Base-by-base conservation (phyloP, 148 eudicot genomes). In the Mesembryanthemum crystallinum region DNA sequence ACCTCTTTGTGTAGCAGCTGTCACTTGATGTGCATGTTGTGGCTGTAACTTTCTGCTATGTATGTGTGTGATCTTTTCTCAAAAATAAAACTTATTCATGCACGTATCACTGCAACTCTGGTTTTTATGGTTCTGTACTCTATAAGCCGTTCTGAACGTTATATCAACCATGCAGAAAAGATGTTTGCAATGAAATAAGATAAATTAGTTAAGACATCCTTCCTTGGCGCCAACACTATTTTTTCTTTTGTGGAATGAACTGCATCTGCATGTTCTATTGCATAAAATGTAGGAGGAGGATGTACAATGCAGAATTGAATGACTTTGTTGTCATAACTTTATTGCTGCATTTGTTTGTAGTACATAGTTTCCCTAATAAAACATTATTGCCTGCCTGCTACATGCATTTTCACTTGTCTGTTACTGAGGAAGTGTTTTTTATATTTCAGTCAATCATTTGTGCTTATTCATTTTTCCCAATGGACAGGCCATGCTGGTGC, bases 401-500 rank as follows among this genome's bases (percentile, higher is more conserved):
- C 32, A 13, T 24, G 33, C 52, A 35, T 23, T 54, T 57, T 47
- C 71, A 9, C 43, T 1, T 77, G 23, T 39, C 5, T 51, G 23
- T 3, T 33, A 18, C 28, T 7, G 10, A 51, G 39, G 20, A 47
- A 27, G 27, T 29, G 6, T 42, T 7, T 32, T n/a, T 17, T 4
- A 13, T 35, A 0, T 25, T 70, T 17, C 15, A 60, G 37, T 10
- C 52, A 25, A 51, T 64, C 47, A n/a, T 18, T 61, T 39, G 27
- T 60, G 29, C 64, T n/a, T 62, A 10, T 35, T 77, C 30, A 63
- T 72, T 67, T 68, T 73, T 61, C 20, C 24, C 10, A 17, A 66
- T 76, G 66, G 28, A n/a, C 75, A 92, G 99, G 99, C 99, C 67
- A 96, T 91, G 97, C 99, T 96, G 72, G 98, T 96, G 81, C 99